Base-by-base conservation (phyloP, 495 filamentous ascomycete species). In the Daldinia decipiens region DNA sequence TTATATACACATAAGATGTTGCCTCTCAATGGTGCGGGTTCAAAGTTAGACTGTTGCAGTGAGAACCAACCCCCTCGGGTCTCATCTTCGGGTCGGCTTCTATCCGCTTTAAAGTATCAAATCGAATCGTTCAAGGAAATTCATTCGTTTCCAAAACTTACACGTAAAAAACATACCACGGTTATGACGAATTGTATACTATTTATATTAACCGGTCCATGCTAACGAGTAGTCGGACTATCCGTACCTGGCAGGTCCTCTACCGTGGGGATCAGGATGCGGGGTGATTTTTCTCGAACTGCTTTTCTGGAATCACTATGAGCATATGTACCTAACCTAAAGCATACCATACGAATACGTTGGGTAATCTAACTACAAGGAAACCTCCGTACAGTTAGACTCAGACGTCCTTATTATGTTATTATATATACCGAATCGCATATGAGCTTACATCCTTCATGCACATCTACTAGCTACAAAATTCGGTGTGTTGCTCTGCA, bases 401-500 rank as follows among this genome's bases (percentile, higher is more conserved):
- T 24, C 19, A 4, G 17, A 11, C 9, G 15, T 31, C 39, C 32
- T 38, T 5, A 52, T 15, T 9, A 26, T 27, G 29, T 5, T 27
- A 29, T 5, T 29, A 31, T 31, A 53, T 9, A 24, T 47, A 19
- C 19, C 12, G 5, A 11, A 31, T 15, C 12, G 13, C 17, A 31
- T 53, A 31, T 17, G 4, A 31, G 27, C 15, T 53, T 53, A 29
- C 26, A 53, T 56, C 53, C 32, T 36, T 64, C n/a, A 59, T 59
- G 54, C 59, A 53, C 36, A 17, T 34, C 15, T 15, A 40, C 21
- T 12, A 47, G 24, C 38, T 21, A 59, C 15, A 21, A 67, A 38
- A 45, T 67, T 40, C 36, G 65, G 70, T 72, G 61, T 55, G 64
- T 72, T 64, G 38, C 70, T 47, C 51, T 62, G 65, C 70, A 72